phyloP scores from a whole-genome alignment of 495 filamentous ascomycete genomes.

The Paragyromitra xinjiangensis region DNA sequence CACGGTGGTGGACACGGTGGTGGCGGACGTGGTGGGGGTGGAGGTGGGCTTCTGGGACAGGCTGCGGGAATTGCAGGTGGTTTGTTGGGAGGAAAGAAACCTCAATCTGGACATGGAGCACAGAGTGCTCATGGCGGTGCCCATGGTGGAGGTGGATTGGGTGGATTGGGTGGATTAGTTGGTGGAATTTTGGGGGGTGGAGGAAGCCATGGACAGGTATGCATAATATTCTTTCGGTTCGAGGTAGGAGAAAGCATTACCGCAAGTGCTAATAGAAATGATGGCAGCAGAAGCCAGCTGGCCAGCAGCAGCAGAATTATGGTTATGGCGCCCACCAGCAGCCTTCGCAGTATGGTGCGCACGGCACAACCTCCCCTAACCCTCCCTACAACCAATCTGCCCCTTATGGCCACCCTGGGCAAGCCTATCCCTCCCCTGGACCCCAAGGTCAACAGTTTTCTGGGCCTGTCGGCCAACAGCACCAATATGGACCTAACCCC shows the following conservation, averaged over 20 bases:
- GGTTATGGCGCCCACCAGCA: constrained; percentile 45
- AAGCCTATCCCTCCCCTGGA: constrained; percentile 49
- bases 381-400: constrained; percentile 40
- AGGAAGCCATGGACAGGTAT: constrained; percentile 42
- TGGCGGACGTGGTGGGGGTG: constrained; percentile 13
- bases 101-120: constrained; percentile 35
- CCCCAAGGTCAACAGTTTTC: constrained; percentile 50
- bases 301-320: constrained; percentile 43
- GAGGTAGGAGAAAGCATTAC: background rate
- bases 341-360: constrained; percentile 38
- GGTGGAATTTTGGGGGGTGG: constrained; percentile 50
- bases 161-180: constrained; percentile 44
- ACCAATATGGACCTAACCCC: constrained; percentile 46
- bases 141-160: constrained; percentile 32
- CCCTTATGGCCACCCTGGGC: constrained; percentile 40
- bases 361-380: constrained; percentile 42
- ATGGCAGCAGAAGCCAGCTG: constrained; percentile 24
- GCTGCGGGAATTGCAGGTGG: constrained; percentile 54
- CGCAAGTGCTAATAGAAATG: constrained; percentile 21
- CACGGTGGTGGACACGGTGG: constrained; percentile 7
- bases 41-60: constrained; percentile 51
- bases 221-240: background rate
- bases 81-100: constrained; percentile 48
- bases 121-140: constrained; percentile 27
- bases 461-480: constrained; percentile 46